phyloP scores from a whole-genome alignment of 306 rosid genomes.

The Betula pendula region DNA sequence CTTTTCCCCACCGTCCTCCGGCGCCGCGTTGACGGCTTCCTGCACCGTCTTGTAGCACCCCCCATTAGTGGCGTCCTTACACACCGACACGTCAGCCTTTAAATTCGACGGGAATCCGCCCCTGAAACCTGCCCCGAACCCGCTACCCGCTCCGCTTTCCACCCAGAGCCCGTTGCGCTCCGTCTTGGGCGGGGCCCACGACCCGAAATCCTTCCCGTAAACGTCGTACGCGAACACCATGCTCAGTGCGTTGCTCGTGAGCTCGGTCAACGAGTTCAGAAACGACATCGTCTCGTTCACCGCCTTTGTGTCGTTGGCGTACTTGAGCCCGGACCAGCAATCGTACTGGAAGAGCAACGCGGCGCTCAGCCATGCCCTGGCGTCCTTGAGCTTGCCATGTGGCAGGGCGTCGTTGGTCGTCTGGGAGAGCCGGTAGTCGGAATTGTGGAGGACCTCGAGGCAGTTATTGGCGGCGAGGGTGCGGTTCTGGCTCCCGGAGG shows the following conservation, averaged over 20 bases:
- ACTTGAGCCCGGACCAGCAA: slow-evolving; percentile 73
- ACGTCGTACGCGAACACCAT: slow-evolving; percentile 56
- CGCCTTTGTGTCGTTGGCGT: slow-evolving; percentile 69
- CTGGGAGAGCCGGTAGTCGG: slow-evolving; percentile 57
- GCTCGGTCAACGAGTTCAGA: slow-evolving; percentile 33
- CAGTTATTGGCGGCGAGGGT: slow-evolving; percentile 65
- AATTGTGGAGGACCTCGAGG: slow-evolving; percentile 41
- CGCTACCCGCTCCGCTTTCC: not conserved
- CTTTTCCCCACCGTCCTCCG: slow-evolving; percentile 29
- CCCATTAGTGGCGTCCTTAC: slow-evolving; percentile 32
- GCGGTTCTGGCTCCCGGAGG: slow-evolving; percentile 51
- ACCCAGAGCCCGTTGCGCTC: slow-evolving; percentile 88
- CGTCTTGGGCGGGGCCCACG: slow-evolving; percentile 61
- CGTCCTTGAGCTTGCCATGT: slow-evolving; percentile 46
- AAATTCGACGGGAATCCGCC: slow-evolving; percentile 47
- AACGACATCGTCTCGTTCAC: slow-evolving; percentile 63
- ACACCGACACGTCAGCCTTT: slow-evolving; percentile 58
- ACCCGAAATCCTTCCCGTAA: slow-evolving; percentile 45
- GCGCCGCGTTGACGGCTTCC: slow-evolving; percentile 71
- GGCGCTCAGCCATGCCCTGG: slow-evolving; percentile 74
- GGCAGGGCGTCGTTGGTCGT: slow-evolving; percentile 45
- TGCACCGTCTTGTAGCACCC: slow-evolving; percentile 62
- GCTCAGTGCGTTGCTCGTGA: slow-evolving; percentile 74
- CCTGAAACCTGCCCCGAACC: not conserved
- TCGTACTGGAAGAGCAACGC: slow-evolving; percentile 68